phyloP scores from a whole-genome alignment of 768 basidiomycete species.

The Collybiopsis confluens region DNA sequence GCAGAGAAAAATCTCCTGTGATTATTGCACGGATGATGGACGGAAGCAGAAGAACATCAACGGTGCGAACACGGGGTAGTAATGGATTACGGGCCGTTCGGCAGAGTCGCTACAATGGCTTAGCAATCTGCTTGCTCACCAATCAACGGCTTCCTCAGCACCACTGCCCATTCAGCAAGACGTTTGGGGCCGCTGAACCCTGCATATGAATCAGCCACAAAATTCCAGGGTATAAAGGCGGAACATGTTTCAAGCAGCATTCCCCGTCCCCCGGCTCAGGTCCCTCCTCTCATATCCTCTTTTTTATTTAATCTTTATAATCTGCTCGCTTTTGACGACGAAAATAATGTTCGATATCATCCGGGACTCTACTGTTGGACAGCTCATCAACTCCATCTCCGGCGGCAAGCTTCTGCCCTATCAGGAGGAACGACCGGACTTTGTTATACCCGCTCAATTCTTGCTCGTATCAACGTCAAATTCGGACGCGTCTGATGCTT shows the following conservation, averaged over 20 bases:
- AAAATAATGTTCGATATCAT: constrained; percentile 13
- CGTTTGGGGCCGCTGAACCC: no score
- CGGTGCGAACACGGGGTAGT: no score
- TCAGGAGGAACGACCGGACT: constrained; percentile 15
- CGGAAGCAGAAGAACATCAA: no score
- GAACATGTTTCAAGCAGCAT: neutral
- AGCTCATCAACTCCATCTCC: constrained; percentile 23
- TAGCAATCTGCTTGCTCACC: neutral
- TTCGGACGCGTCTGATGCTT: constrained; percentile 12
- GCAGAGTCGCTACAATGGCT: neutral
- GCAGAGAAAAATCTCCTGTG: no score
- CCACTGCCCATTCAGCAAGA: no score
- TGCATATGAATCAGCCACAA: no score
- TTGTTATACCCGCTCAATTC: constrained; percentile 10
- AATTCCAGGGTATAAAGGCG: neutral
- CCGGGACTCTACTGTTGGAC: constrained; percentile 25
- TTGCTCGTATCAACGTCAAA: constrained; percentile 6
- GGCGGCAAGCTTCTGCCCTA: constrained; percentile 17
- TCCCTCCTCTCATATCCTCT: neutral
- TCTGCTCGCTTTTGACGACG: neutral
- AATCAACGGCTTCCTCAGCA: no score
- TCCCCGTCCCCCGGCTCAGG: neutral
- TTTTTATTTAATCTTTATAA: neutral
- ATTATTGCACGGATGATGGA: no score
- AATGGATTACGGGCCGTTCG: neutral